Base-by-base conservation (phyloP, 129 eudicot species). In the Flaveria sonorensis region DNA sequence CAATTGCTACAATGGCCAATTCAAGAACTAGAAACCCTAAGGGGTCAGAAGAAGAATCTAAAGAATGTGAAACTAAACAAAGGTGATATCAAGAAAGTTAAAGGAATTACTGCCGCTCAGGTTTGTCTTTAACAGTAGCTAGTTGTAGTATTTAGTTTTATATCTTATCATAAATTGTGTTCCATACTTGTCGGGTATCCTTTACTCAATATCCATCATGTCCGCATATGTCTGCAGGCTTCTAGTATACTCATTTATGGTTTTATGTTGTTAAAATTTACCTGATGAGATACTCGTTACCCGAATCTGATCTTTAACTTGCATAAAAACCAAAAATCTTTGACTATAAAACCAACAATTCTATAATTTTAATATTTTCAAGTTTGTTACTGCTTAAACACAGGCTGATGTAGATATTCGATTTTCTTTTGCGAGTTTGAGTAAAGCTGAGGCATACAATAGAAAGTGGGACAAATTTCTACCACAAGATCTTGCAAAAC, bases 1-100 rank as follows among this genome's bases (percentile, higher is more conserved):
- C 97, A 92, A 72, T 71, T 92, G 81, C 10, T 85, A 9, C 95
- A 87, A 73, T 92, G 97, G 97, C 97, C 95, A 3, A 43, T 92
- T 70, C 79, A 87, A 48, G 97, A 92, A 71, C 13, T 92, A 24
- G 89, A 86, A 71, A 75, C 81, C 47, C 63, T 92, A 47, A 77
- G 97, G 46, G 77, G 83, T n/a, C 0, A 81, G 4, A 87, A 84
- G 36, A 88, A 76, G 42, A 48, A 52, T 13, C 9, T 92, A 26
- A 36, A 39, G 24, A 79, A 83, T 12, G 13, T 67, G 16, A 74
- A 72, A 56, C 88, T 92, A 1, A 47, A 71, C 5, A 75, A 46
- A 23, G 96, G 97, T 26, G 60, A 75, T n/a, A 43, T 19, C 28
- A 56, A 81, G 52, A 88, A 88, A 81, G 52, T 92, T 10, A 70